Percentiles rank a stretch among this genome's conserved stretches.
Conservation (phyloP, 179 eudicot species). For the Monotropa hypopitys region DNA sequence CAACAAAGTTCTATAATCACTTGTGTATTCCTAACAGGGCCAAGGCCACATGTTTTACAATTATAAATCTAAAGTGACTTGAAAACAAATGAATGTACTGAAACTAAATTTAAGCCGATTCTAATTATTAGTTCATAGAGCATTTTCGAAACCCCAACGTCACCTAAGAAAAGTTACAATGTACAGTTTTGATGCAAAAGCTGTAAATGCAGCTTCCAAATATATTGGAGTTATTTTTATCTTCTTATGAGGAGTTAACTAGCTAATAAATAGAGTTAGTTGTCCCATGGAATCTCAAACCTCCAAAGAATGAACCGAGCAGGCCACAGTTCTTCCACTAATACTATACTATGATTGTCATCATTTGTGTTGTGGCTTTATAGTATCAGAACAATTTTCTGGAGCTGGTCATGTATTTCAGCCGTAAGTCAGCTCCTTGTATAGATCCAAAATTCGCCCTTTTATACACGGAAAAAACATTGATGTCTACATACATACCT, state of each 20-base stretch:
- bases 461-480: background rate
- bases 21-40: background rate
- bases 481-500: background rate
- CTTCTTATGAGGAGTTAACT: background rate
- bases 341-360: background rate
- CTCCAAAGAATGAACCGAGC: background rate
- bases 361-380: background rate
- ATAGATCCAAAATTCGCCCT: background rate
- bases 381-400: background rate
- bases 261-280: background rate
- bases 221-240: background rate
- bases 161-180: background rate
- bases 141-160: background rate
- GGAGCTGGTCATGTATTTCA: background rate
- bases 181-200: background rate
- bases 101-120: background rate
- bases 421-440: background rate
- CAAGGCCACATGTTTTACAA: background rate
- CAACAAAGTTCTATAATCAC: background rate
- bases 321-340: slow-evolving; percentile 1
- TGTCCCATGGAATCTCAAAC: background rate
- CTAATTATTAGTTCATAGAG: background rate
- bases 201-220: background rate
- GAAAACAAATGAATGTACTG: background rate
- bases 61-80: background rate